phyloP scores from a whole-genome alignment of 495 filamentous ascomycete genomes.

The Aspergillus sclerotioniger region DNA sequence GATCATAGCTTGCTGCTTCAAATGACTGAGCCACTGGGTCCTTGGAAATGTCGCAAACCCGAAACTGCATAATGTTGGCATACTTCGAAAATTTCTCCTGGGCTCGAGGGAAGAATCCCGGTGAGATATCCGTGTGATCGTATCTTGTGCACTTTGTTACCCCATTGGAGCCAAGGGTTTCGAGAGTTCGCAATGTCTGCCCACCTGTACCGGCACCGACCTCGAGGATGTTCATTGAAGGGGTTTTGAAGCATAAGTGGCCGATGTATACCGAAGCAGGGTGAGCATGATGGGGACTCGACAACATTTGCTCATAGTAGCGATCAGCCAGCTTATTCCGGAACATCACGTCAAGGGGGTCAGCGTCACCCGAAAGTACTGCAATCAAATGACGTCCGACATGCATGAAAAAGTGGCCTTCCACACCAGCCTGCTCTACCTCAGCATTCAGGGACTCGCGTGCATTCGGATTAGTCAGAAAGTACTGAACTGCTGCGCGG shows the following conservation, averaged over 20 bases:
- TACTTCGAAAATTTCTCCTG: constrained; percentile 38
- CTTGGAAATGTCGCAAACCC: constrained; percentile 45
- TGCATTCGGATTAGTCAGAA: not conserved
- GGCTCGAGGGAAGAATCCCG: constrained; percentile 51
- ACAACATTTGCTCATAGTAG: constrained; percentile 22
- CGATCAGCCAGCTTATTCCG: not conserved
- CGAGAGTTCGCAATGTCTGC: constrained; percentile 20
- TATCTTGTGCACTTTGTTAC: constrained; percentile 18
- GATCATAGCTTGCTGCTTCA: constrained; percentile 43
- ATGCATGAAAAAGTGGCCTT: constrained; percentile 2
- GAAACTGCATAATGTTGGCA: constrained; percentile 39
- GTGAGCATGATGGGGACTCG: not conserved
- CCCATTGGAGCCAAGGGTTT: constrained; percentile 21
- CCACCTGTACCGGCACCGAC: constrained; percentile 48
- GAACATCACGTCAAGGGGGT: constrained; percentile 1
- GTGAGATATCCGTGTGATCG: constrained; percentile 42
- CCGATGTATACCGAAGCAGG: constrained; percentile 14
- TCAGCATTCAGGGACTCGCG: not conserved
- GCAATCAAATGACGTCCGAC: constrained; percentile 1
- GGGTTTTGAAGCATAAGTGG: constrained; percentile 34
- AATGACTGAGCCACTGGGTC: constrained; percentile 51
- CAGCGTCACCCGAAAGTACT: not conserved
- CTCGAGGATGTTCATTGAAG: constrained; percentile 42
- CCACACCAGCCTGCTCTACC: not conserved
- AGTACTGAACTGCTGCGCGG: not conserved